These are phyloP conservation scores for Dioscorea cayenensis DNA, from an alignment of 116 monocot species.

Conservation along the genomic window DNA sequence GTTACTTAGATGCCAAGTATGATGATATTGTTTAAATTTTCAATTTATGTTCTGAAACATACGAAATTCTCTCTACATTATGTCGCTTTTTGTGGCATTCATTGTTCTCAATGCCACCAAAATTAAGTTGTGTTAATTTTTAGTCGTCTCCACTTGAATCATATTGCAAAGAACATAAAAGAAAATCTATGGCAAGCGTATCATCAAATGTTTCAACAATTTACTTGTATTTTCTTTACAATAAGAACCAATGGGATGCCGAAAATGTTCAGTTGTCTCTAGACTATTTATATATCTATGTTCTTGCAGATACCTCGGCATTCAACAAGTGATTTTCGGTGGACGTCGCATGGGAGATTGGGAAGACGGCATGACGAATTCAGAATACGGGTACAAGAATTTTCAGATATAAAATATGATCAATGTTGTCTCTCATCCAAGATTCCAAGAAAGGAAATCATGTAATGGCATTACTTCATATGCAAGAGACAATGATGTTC, in stretches of 20 bases:
- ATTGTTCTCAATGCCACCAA: not conserved
- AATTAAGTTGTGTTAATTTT: not conserved
- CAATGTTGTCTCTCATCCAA: not conserved
- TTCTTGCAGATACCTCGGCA: slow-evolving; percentile 78
- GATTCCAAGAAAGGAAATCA: not conserved
- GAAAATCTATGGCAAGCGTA: not conserved
- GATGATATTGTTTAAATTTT: too few relatives aligned
- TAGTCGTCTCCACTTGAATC: too few relatives aligned
- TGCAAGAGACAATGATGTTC: too few relatives aligned
- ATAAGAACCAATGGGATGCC: not conserved
- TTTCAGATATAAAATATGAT: slow-evolving; percentile 64
- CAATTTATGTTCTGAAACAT: too few relatives aligned
- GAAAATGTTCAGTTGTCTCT: too few relatives aligned
- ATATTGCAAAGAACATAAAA: too few relatives aligned
- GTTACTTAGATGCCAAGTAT: too few relatives aligned
- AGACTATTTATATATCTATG: not conserved
- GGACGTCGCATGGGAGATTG: slow-evolving; percentile 89
- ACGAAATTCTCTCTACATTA: too few relatives aligned
- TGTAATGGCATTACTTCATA: too few relatives aligned
- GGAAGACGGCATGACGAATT: slow-evolving; percentile 95
- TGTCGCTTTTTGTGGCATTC: too few relatives aligned
- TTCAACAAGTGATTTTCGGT: slow-evolving; percentile 95
- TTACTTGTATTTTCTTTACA: not conserved
- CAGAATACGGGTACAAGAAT: slow-evolving; percentile 84
- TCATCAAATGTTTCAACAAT: not conserved